Percentiles rank a stretch among this genome's conserved stretches.
Evolutionary conservation across 257 asterid species (phyloP).

Genomic region (Linderniella brevidens): DNA sequence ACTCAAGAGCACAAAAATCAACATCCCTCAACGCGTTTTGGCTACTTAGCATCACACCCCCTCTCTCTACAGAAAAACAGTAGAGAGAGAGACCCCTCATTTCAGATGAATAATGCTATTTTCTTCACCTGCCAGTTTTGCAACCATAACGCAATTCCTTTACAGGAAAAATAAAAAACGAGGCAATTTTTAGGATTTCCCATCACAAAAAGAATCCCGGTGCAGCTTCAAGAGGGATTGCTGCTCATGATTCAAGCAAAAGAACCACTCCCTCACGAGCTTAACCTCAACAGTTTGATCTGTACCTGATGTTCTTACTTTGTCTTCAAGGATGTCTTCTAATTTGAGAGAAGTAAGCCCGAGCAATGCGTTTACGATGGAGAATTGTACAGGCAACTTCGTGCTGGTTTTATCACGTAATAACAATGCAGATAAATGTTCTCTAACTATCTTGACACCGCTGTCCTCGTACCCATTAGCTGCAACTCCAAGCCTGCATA

Average conservation of each 20-base stretch:
- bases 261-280: constrained; percentile 50
- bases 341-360: constrained; percentile 27
- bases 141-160: background rate
- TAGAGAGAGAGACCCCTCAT: too few relatives aligned
- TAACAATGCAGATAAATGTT: constrained; percentile 24
- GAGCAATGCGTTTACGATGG: constrained; percentile 29
- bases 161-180: too few relatives aligned
- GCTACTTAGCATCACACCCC: too few relatives aligned
- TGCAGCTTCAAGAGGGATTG: constrained; percentile 33
- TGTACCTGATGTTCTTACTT: constrained; percentile 10
- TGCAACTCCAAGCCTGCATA: constrained; percentile 50
- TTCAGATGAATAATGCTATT: background rate
- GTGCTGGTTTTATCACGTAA: constrained; percentile 12
- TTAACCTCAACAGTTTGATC: constrained; percentile 21
- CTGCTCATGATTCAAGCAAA: constrained; percentile 35
- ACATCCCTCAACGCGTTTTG: too few relatives aligned
- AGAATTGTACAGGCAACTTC: constrained; percentile 29
- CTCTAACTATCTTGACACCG: constrained; percentile 36
- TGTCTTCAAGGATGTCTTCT: constrained; percentile 26
- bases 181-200: background rate
- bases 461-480: constrained; percentile 43
- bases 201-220: constrained; percentile 11
- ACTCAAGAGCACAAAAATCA: too few relatives aligned
- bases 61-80: too few relatives aligned
- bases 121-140: too few relatives aligned